Evolutionary conservation across 352 stramenopile species (phyloP).

Genomic region (Phytopythium helicoides): DNA sequence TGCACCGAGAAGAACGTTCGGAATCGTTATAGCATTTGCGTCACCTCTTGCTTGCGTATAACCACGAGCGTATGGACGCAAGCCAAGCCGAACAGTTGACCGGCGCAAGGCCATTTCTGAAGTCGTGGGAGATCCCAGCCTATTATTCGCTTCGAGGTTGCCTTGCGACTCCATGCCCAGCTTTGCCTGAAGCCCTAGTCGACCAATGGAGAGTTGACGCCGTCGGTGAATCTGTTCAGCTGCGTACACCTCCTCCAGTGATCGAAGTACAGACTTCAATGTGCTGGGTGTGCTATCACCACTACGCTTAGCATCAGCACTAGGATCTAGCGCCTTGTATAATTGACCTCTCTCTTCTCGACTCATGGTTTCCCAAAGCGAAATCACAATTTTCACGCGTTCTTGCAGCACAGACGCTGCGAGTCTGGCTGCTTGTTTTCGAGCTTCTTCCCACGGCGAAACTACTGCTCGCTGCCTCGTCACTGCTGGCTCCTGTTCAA

Average conservation of each 20-base stretch:
- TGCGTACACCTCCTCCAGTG: slow-evolving; percentile 61
- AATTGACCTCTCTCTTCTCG: slow-evolving; percentile 44
- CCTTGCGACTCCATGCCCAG: neutral
- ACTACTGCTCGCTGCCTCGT: neutral
- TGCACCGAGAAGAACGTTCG: slow-evolving; percentile 40
- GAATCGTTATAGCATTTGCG: slow-evolving; percentile 27
- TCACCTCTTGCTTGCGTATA: neutral
- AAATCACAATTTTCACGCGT: slow-evolving; percentile 50
- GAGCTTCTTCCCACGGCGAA: slow-evolving; percentile 19
- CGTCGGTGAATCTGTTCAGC: slow-evolving; percentile 57
- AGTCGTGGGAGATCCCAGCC: neutral
- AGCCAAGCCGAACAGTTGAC: no score
- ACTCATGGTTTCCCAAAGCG: slow-evolving; percentile 51
- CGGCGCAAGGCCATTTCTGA: slow-evolving; percentile 3
- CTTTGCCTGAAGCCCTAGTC: neutral
- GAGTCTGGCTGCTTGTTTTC: slow-evolving; percentile 36
- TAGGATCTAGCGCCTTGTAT: slow-evolving; percentile 25
- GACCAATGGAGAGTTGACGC: slow-evolving; percentile 22
- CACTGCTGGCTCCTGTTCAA: slow-evolving; percentile 12
- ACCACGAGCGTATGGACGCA: neutral
- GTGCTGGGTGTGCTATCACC: slow-evolving; percentile 12
- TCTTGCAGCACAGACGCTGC: slow-evolving; percentile 56
- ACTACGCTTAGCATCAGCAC: neutral
- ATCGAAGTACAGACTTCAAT: slow-evolving; percentile 40
- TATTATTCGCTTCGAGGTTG: neutral